Evolutionary conservation across 768 basidiomycete species (phyloP).

Genomic region (Leccinum incarnatum): DNA sequence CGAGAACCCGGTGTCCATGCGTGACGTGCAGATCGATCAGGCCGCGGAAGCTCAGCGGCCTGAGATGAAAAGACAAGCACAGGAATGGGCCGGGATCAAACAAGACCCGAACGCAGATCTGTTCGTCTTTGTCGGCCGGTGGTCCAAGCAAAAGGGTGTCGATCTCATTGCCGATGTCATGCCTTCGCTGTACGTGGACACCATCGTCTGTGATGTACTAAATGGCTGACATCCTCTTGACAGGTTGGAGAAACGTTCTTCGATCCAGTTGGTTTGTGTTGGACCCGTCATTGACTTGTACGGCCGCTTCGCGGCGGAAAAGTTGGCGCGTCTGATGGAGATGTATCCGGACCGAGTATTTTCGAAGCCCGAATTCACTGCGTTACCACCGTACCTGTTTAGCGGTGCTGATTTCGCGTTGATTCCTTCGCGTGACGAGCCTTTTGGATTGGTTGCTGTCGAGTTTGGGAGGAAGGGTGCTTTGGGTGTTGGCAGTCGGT

Average conservation of each 20-base stretch:
- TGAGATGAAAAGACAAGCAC: slow-evolving; percentile 86
- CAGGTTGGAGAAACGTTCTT: slow-evolving; percentile 81
- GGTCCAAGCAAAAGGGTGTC: slow-evolving; percentile 99
- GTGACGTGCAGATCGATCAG: slow-evolving; percentile 74
- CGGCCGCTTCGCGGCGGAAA: slow-evolving; percentile 93
- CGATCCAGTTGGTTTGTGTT: slow-evolving; percentile 83
- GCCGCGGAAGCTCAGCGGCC: slow-evolving; percentile 87
- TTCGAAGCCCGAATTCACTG: slow-evolving; percentile 97
- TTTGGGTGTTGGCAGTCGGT: slow-evolving; percentile 89
- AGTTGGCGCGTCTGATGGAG: slow-evolving; percentile 90
- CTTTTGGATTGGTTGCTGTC: slow-evolving; percentile 93
- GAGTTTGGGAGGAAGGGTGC: slow-evolving; percentile 97
- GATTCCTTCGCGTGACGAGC: slow-evolving; percentile 95
- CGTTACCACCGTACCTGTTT: slow-evolving; percentile 89
- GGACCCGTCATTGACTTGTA: slow-evolving; percentile 96
- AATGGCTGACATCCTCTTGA: neutral
- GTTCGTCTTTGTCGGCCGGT: slow-evolving; percentile 95
- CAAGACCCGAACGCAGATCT: slow-evolving; percentile 88
- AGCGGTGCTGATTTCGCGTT: slow-evolving; percentile 94
- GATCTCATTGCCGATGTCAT: slow-evolving; percentile 95
- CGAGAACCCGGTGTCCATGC: slow-evolving; percentile 66
- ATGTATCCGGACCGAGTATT: slow-evolving; percentile 90
- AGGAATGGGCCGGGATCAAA: slow-evolving; percentile 92
- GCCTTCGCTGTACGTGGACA: slow-evolving; percentile 68
- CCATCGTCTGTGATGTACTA: too few relatives aligned